Evolutionary conservation across 2,329 filamentous ascomycete species (phyloP).

Genomic region (Hypoxylon rubiginosum): DNA sequence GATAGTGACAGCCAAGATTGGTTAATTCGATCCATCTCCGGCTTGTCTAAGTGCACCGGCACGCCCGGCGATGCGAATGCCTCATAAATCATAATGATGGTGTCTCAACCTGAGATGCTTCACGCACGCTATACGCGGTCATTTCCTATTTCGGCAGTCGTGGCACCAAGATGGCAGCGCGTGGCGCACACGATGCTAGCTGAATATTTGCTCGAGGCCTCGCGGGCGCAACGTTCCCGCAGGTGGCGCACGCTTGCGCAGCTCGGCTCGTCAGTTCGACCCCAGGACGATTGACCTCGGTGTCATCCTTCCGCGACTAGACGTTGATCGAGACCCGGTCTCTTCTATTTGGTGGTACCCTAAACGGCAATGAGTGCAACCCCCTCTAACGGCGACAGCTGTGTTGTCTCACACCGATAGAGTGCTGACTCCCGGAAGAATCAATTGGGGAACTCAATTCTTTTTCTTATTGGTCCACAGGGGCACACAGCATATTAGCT

Average conservation of each 20-base stretch:
- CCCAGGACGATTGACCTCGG: constrained; percentile 4
- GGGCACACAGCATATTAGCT: not conserved
- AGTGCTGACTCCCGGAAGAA: constrained; percentile 11
- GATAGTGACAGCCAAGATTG: not conserved
- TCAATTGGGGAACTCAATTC: constrained; percentile 3
- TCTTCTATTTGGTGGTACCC: constrained; percentile 1
- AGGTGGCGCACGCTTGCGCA: constrained; percentile 11
- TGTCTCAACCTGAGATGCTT: constrained; percentile 9
- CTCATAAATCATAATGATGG: constrained; percentile 20
- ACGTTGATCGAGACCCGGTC: constrained; percentile 1
- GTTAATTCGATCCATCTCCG: constrained; percentile 11
- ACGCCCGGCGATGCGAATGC: constrained; percentile 15
- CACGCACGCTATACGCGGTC: constrained; percentile 8
- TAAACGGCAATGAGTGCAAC: constrained; percentile 9
- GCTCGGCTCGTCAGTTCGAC: constrained; percentile 2
- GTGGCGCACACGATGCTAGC: constrained; percentile 18
- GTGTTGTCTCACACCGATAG: constrained; percentile 8
- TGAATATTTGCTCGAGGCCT: constrained; percentile 24
- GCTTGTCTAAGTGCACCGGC: constrained; percentile 16
- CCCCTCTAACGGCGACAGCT: constrained; percentile 16
- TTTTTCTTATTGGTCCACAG: constrained; percentile 11
- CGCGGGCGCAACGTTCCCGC: constrained; percentile 17
- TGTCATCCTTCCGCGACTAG: constrained; percentile 3
- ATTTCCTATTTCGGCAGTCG: constrained; percentile 16
- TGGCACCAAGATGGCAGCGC: not conserved